Evolutionary conservation across 495 filamentous ascomycete species (phyloP).

Genomic region (Sphaerosporella brunnea): DNA sequence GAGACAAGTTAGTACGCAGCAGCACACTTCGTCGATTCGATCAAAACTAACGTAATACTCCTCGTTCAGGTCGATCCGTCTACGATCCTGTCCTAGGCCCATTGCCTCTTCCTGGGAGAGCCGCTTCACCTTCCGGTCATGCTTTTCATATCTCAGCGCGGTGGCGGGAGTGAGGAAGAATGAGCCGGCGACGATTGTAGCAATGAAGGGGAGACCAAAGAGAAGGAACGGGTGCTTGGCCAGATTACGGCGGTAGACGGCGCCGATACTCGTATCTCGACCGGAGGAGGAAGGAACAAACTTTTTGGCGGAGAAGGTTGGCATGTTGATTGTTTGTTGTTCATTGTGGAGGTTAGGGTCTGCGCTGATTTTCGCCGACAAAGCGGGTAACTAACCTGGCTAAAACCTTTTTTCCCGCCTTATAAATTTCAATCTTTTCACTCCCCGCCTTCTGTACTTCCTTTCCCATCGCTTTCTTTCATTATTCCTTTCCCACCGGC

Average conservation of each 20-base stretch:
- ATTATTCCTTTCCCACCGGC: too few species aligned
- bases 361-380: too few species aligned
- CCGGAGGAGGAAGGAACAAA: conserved; percentile 43
- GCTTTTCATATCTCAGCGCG: conserved; percentile 77
- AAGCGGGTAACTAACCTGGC: too few species aligned
- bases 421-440: not conserved
- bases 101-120: conserved; percentile 70
- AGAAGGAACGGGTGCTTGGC: conserved; percentile 68
- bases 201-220: conserved; percentile 90
- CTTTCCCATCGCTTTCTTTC: too few species aligned
- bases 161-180: conserved; percentile 90
- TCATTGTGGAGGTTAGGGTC: not conserved
- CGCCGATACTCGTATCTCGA: conserved; percentile 40
- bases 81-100: conserved; percentile 50
- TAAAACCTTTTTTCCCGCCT: not conserved
- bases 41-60: conserved; percentile 62
- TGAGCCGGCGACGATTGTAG: conserved; percentile 78
- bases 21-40: conserved; percentile 1
- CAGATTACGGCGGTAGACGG: conserved; percentile 54
- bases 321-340: too few species aligned
- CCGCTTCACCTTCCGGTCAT: conserved; percentile 71
- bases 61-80: conserved; percentile 62
- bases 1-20: not conserved
- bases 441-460: conserved; percentile 21
- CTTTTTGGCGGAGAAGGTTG: conserved; percentile 52